Base-by-base conservation (phyloP, 2,329 filamentous ascomycete genomes). In the Didymella lethalis region DNA sequence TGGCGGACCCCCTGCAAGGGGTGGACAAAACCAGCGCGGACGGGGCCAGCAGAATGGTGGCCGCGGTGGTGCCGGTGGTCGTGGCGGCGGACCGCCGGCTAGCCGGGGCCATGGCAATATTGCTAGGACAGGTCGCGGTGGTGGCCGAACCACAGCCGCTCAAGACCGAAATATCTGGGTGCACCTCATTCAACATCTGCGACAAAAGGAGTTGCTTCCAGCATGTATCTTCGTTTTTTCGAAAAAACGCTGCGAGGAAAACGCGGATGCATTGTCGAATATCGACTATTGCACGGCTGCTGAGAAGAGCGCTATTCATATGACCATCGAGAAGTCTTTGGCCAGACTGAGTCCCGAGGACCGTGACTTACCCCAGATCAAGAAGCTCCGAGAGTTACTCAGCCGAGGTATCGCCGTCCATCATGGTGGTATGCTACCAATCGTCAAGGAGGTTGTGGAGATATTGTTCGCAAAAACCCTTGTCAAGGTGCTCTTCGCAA, bases 191-290 rank as follows among this genome's bases (percentile, higher is more conserved):
- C 92, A 96, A 71, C 93, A 92, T 77, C 83, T 99, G 53, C 91
- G 89, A 69, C 97, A 96, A 76, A 87, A 93, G 51, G 92, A 87
- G 48, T 83, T 99, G 4, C 85, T 99, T 3, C 95, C 95, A 0
- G 92, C 91, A 8, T 98, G 94, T 75, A 96, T 99, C 66, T 99
- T 99, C 73, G 94, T 99, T 55, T 99, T 99, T 78, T 99, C 95
- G 2, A 99, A 98, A 81, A 97, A 95, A 78, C 85, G 95, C 51
- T 98, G 95, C 70, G 95, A 99, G 77, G 93, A 98, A 74, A 99
- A 98, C 75, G 95, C 95, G 0, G 92, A 97, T 74, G 94, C 95
- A 0, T 83, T 99, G 23, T 94, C 91, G 62, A 98, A 97, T 72
- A 89, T 97, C 66, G 95, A 99, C 73, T 98, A 96, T 72, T 96